A percentile compares a stretch with the other conserved stretches of the same genome.
Evolutionary conservation across 768 basidiomycete genomes (phyloP).

Genomic region (Hericium erinaceus): DNA sequence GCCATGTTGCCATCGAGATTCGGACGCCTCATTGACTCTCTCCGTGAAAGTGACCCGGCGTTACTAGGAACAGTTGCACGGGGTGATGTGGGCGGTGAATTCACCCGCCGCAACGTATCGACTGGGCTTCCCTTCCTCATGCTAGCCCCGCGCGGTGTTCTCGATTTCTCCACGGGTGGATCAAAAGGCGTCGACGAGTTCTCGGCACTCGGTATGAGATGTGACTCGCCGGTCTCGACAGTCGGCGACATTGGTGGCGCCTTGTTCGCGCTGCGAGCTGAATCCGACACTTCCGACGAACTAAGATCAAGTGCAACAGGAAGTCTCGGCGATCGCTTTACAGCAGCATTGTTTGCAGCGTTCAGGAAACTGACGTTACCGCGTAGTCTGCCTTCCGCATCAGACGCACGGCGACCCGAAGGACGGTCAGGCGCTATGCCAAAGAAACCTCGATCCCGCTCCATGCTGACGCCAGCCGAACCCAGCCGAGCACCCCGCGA

Average conservation of each 20-base stretch:
- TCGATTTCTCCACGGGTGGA: background rate
- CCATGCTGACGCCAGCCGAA: constrained; percentile 4
- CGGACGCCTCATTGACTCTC: constrained; percentile 17
- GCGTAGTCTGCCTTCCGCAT: background rate
- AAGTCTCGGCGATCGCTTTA: background rate
- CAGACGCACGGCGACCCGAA: background rate
- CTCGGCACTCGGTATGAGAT: background rate
- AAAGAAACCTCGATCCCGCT: constrained; percentile 1
- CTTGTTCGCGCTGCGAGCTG: background rate
- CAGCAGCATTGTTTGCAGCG: background rate
- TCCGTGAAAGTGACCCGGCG: background rate
- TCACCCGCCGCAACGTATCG: background rate
- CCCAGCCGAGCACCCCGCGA: constrained; percentile 7
- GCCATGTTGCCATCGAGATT: constrained; percentile 12
- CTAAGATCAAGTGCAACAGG: background rate
- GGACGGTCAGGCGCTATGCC: background rate
- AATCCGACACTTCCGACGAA: background rate
- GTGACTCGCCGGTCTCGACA: background rate
- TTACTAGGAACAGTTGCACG: background rate
- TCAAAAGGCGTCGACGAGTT: background rate
- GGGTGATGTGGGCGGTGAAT: background rate
- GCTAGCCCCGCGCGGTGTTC: background rate
- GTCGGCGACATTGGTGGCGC: background rate
- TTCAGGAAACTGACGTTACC: background rate
- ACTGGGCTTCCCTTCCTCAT: background rate